Evolutionary conservation across 2,329 filamentous ascomycete species (phyloP), one percentile per base, ranked within the genome.

Genomic region (Fusarium tupiense): DNA sequence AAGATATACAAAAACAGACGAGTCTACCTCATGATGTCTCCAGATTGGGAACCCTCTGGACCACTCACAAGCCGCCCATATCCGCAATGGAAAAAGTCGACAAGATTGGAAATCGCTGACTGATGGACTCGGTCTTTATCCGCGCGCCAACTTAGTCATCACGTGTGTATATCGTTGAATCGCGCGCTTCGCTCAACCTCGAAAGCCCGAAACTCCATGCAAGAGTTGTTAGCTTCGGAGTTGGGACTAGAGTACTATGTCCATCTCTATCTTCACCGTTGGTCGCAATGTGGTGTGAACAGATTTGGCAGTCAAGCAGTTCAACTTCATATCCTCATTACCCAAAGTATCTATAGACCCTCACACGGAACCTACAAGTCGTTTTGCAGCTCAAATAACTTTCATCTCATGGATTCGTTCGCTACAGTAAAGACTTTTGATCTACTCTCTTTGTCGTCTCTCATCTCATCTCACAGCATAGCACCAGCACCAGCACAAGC

Each of bases 61-160:
- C 74, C 72, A 72, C 69, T 76, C 50, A 71, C 64, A 56, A 76
- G 66, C 49, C 61, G 26, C 38, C 54, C 60, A 62, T 64, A 67
- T 56, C 57, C 62, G 50, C 58, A 41, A 52, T 13, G 19, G 49
- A 59, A 62, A 60, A 67, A 52, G 37, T 69, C 40, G 29, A 58
- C 33, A 19, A 47, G 69, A 73, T 75, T 73, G 67, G 35, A 75
- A 76, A 75, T 70, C 56, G 66, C 73, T 75, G 70, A 76, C 72
- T 74, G 71, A 74, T 70, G 33, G 59, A 59, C 49, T 43, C 67
- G 63, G 73, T 54, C 52, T 56, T 46, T 41, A 38, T 43, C 67
- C 76, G 76, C 76, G 76, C 76, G 76, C 58, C 64, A 70, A 40
- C 68, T 78, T 69, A 78, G 76, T 78, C 71, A 78, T 74, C 49